These are phyloP conservation scores for Xylariomycetidae sp. DNA, from an alignment of 2,329 filamentous ascomycete genomes.

Conservation along the genomic window DNA sequence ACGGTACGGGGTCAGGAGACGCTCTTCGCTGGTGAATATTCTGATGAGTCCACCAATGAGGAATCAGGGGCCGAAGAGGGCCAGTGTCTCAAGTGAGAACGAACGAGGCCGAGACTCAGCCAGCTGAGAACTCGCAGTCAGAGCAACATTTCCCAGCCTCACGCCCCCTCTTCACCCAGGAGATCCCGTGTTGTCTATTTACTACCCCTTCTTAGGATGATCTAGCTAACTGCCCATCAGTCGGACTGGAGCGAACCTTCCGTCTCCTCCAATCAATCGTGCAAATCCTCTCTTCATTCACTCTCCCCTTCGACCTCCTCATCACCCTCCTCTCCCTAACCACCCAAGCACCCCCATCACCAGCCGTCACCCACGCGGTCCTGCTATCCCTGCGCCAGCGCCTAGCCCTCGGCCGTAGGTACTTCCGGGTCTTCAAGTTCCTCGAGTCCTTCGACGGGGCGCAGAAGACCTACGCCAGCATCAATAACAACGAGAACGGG, in stretches of 20 bases:
- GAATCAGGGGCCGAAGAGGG: too few relatives aligned
- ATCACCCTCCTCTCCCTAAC: slow-evolving; percentile 18
- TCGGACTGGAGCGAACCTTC: slow-evolving; percentile 57
- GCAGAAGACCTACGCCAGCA: slow-evolving; percentile 34
- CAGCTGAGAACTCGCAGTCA: too few relatives aligned
- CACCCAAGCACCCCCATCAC: slow-evolving; percentile 12
- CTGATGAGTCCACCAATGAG: too few relatives aligned
- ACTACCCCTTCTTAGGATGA: too few relatives aligned
- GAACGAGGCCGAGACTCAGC: too few relatives aligned
- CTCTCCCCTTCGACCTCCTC: slow-evolving; percentile 33
- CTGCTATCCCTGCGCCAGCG: slow-evolving; percentile 32
- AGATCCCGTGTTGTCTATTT: too few relatives aligned
- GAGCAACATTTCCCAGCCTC: too few relatives aligned
- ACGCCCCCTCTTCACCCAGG: too few relatives aligned
- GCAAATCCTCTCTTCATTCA: slow-evolving; percentile 43
- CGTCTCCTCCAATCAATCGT: slow-evolving; percentile 51
- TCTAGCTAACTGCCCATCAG: slow-evolving; percentile 30
- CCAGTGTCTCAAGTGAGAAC: too few relatives aligned
- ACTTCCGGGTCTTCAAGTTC: slow-evolving; percentile 66
- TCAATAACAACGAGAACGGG: slow-evolving; percentile 4
- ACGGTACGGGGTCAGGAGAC: too few relatives aligned
- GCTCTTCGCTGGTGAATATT: too few relatives aligned
- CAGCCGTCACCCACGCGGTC: slow-evolving; percentile 26
- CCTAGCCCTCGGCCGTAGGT: slow-evolving; percentile 51
- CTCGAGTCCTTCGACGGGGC: slow-evolving; percentile 54